A percentile compares a stretch with the other conserved stretches of the same genome.
Evolutionary conservation across 1,284 basidiomycete genomes (phyloP).

Genomic region (Sporisorium sorghi): DNA sequence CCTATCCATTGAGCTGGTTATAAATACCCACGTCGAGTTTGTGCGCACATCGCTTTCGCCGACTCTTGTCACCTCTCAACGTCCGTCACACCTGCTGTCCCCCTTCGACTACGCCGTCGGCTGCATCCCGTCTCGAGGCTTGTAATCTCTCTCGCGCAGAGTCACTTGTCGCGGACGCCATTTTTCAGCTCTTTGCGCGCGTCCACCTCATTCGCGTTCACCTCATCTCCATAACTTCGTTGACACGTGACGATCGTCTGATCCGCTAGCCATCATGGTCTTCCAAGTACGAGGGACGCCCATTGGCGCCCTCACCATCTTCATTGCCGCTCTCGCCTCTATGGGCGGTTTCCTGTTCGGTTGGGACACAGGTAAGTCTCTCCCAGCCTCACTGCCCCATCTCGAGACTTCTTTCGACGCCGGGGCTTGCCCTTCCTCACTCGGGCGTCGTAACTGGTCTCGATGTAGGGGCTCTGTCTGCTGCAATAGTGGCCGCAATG

Average conservation of each 20-base stretch:
- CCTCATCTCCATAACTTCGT: background rate
- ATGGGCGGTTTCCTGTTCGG: slow-evolving; percentile 85
- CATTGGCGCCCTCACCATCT: slow-evolving; percentile 73
- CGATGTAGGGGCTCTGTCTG: too few relatives aligned
- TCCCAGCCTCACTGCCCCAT: too few relatives aligned
- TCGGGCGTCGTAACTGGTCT: too few relatives aligned
- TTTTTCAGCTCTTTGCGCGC: too few relatives aligned
- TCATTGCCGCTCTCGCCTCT: slow-evolving; percentile 78
- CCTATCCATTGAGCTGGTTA: background rate
- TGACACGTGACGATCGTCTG: background rate
- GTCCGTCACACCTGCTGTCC: background rate
- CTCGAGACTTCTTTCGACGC: too few relatives aligned
- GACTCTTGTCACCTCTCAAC: background rate
- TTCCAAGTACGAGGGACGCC: slow-evolving; percentile 60
- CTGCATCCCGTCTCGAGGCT: background rate
- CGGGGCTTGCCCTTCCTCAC: too few relatives aligned
- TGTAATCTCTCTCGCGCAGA: background rate
- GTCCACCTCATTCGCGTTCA: too few relatives aligned
- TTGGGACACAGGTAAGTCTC: too few relatives aligned
- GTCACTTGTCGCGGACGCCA: too few relatives aligned
- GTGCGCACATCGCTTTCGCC: background rate
- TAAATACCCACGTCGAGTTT: background rate
- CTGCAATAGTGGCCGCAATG: too few relatives aligned
- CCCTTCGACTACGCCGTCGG: background rate
- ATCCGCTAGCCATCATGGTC: slow-evolving; percentile 33